phyloP scores from a whole-genome alignment of 1,284 basidiomycete species.

The Xanthoconium separans region DNA sequence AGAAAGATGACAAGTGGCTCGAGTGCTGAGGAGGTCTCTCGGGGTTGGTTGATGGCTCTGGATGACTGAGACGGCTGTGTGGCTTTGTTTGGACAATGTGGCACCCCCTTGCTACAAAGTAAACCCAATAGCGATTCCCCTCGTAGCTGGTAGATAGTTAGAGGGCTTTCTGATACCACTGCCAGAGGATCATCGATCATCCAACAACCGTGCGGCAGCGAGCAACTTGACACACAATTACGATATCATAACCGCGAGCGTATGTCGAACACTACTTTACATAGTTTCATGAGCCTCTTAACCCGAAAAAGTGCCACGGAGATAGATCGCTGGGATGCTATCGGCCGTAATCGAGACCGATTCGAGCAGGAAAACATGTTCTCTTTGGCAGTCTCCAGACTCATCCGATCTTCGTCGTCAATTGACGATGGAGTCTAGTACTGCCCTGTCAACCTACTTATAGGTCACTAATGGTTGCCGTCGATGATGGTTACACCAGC shows the following conservation, averaged over 20 bases:
- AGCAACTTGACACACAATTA: not conserved
- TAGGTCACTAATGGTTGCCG: not conserved
- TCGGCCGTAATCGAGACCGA: too few species aligned
- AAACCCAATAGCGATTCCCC: too few species aligned
- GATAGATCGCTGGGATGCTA: not conserved
- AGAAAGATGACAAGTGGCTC: constrained; percentile 14
- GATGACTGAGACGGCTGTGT: constrained; percentile 33
- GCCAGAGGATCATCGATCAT: not conserved
- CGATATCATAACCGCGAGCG: not conserved
- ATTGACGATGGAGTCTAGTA: too few species aligned
- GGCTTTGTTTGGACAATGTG: constrained; percentile 32
- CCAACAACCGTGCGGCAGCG: not conserved
- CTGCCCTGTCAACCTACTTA: too few species aligned
- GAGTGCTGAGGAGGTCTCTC: constrained; percentile 11
- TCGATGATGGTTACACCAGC: not conserved
- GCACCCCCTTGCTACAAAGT: constrained; percentile 11
- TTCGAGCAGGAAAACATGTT: not conserved
- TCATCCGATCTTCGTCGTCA: too few species aligned
- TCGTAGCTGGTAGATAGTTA: too few species aligned
- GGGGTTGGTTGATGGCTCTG: constrained; percentile 28
- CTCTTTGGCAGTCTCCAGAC: too few species aligned
- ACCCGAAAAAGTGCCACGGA: not conserved
- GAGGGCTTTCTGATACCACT: too few species aligned
- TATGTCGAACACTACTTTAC: not conserved
- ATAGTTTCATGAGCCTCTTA: not conserved